Evolutionary conservation across 169 alveolate genomes (phyloP).

Genomic region (Theileria annulata): DNA sequence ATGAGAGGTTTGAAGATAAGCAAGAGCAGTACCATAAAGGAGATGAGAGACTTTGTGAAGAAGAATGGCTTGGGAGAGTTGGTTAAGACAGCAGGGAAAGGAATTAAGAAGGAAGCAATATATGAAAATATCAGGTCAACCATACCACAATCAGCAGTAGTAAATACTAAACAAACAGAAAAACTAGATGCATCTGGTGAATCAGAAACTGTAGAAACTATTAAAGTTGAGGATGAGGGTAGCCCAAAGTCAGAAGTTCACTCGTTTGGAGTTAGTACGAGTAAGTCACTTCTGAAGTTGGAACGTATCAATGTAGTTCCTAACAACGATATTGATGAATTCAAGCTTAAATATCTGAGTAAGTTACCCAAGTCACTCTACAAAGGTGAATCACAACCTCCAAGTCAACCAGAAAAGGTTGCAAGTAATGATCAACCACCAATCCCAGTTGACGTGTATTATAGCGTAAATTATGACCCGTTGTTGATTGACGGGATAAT

Average conservation of each 20-base stretch:
- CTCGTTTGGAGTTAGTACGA: neutral
- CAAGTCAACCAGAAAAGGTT: neutral
- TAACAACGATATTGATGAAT: neutral
- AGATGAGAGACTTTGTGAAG: conserved; percentile 74
- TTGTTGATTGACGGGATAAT: conserved; percentile 43
- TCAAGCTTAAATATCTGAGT: conserved; percentile 4
- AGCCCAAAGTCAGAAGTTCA: neutral
- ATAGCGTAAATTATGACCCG: conserved; percentile 22
- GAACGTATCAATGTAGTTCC: neutral
- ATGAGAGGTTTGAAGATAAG: conserved; percentile 66
- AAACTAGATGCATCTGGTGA: neutral
- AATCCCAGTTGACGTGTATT: conserved; percentile 40
- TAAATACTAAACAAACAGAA: neutral
- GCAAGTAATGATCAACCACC: neutral
- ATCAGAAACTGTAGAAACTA: neutral
- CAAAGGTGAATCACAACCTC: neutral
- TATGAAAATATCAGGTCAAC: conserved; percentile 64
- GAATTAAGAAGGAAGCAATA: conserved; percentile 64
- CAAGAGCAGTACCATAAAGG: conserved; percentile 68
- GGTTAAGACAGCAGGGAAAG: conserved; percentile 79
- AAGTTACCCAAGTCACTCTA: conserved; percentile 2
- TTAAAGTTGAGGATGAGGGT: neutral
- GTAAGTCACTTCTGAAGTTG: neutral
- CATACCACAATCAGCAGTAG: conserved; percentile 64
- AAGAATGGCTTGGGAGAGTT: conserved; percentile 66